Conservation (phyloP, 495 filamentous ascomycete species). For the Collariella sp. region DNA sequence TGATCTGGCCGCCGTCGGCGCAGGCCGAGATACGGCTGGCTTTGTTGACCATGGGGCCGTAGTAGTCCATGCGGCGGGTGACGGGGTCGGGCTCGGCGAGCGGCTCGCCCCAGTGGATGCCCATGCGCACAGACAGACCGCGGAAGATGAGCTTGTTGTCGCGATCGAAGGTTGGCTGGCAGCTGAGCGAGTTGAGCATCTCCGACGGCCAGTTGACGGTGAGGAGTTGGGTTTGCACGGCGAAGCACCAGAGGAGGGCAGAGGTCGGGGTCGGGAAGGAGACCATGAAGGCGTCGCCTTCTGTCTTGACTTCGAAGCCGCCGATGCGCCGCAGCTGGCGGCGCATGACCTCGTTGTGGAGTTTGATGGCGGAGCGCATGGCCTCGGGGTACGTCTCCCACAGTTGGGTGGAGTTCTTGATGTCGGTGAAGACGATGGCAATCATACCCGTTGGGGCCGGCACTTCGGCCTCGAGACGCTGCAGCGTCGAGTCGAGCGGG, state of each 20-base stretch:
- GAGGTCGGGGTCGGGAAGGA: constrained; percentile 93
- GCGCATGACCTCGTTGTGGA: constrained; percentile 93
- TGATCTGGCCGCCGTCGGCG: constrained; percentile 96
- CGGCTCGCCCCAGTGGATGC: constrained; percentile 87
- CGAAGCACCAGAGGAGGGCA: constrained; percentile 90
- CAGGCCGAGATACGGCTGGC: constrained; percentile 85
- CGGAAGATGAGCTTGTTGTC: constrained; percentile 86
- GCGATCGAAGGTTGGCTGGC: constrained; percentile 69
- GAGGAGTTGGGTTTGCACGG: constrained; percentile 78
- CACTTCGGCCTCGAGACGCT: constrained; percentile 78
- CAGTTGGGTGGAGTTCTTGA: constrained; percentile 95
- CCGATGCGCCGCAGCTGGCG: constrained; percentile 88
- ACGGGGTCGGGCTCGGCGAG: constrained; percentile 94
- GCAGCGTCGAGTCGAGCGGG: constrained; percentile 69
- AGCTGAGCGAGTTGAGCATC: constrained; percentile 76
- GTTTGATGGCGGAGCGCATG: constrained; percentile 90
- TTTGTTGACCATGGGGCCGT: constrained; percentile 98
- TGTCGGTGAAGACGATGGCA: constrained; percentile 95
- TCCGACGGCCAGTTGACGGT: constrained; percentile 89
- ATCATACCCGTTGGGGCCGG: constrained; percentile 83
- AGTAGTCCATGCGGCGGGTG: constrained; percentile 98
- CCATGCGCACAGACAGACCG: constrained; percentile 93
- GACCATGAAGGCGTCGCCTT: constrained; percentile 99
- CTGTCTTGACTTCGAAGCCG: constrained; percentile 98
- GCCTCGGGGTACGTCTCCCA: constrained; percentile 93